Percentiles rank a stretch among this genome's conserved stretches.
phyloP scores from a whole-genome alignment of 2,329 filamentous ascomycete genomes.

The Fusarium secorum region DNA sequence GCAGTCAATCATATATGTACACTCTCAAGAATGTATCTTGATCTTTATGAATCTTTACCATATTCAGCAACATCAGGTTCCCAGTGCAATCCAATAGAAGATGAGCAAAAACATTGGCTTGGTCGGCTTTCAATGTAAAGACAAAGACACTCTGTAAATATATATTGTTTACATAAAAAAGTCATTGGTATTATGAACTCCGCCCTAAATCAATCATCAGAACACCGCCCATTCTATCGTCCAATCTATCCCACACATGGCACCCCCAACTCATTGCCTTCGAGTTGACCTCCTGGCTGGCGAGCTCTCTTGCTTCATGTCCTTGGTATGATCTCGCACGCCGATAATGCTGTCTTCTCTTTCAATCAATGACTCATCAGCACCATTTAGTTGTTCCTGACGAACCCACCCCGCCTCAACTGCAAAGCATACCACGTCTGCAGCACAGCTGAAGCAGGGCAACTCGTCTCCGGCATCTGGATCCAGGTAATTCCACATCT shows the following conservation, averaged over 20 bases:
- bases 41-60: not conserved
- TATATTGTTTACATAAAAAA: not conserved
- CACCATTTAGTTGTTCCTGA: conserved; percentile 58
- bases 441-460: conserved; percentile 63
- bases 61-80: conserved; percentile 5
- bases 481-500: conserved; percentile 63
- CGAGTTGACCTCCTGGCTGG: conserved; percentile 40
- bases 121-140: not conserved
- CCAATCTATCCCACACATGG: not conserved
- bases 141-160: not conserved
- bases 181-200: conserved; percentile 29
- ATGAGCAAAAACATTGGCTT: not conserved
- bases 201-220: conserved; percentile 1
- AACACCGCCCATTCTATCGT: conserved; percentile 1
- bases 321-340: conserved; percentile 39
- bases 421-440: conserved; percentile 64
- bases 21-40: not conserved
- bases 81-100: not conserved
- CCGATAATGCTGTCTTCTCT: conserved; percentile 54
- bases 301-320: conserved; percentile 29
- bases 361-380: conserved; percentile 47
- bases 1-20: not conserved
- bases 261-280: conserved; percentile 11
- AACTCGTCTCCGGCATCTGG: conserved; percentile 57
- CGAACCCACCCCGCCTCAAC: conserved; percentile 66